phyloP scores from a whole-genome alignment of 2,329 filamentous ascomycete genomes.

The Neophaeococcomyces aloes region DNA sequence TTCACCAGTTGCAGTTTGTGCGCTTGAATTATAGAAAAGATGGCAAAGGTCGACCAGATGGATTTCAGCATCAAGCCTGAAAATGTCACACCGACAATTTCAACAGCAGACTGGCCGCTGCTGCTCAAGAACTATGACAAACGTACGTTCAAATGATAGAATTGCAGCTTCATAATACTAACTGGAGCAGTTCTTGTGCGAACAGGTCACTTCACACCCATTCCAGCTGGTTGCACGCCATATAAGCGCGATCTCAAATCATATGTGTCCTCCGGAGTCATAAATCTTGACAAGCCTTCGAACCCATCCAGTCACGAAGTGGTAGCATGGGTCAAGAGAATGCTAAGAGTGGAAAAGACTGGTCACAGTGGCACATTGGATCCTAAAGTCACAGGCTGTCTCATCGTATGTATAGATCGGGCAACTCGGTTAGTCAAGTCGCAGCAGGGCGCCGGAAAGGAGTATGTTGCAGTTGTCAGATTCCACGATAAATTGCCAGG shows the following conservation, averaged over 20 bases:
- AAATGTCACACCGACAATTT: conserved; percentile 62
- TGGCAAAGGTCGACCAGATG: conserved; percentile 4
- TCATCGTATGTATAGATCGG: conserved; percentile 92
- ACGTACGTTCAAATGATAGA: conserved; percentile 48
- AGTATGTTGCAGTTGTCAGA: conserved; percentile 92
- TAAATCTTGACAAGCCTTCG: conserved; percentile 95
- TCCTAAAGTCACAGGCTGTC: conserved; percentile 91
- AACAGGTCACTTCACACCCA: conserved; percentile 93
- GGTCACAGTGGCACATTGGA: conserved; percentile 97
- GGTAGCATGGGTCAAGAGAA: conserved; percentile 98
- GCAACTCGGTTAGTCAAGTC: conserved; percentile 97
- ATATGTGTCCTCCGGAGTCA: conserved; percentile 93
- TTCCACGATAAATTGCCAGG: conserved; percentile 92
- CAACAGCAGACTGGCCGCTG: conserved; percentile 85
- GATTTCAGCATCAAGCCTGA: conserved; percentile 90
- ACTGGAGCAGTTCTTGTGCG: conserved; percentile 65
- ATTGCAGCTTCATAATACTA: conserved; percentile 3
- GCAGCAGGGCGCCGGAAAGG: conserved; percentile 97
- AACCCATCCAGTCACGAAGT: conserved; percentile 98
- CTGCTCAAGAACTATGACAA: conserved; percentile 94
- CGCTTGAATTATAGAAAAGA: conserved; percentile 2
- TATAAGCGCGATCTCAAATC: conserved; percentile 91
- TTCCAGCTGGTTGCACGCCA: conserved; percentile 82
- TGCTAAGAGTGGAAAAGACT: conserved; percentile 88
- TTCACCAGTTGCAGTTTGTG: neutral